Base-by-base conservation (phyloP, 2,329 filamentous ascomycete genomes). In the Claviceps maximensis region DNA sequence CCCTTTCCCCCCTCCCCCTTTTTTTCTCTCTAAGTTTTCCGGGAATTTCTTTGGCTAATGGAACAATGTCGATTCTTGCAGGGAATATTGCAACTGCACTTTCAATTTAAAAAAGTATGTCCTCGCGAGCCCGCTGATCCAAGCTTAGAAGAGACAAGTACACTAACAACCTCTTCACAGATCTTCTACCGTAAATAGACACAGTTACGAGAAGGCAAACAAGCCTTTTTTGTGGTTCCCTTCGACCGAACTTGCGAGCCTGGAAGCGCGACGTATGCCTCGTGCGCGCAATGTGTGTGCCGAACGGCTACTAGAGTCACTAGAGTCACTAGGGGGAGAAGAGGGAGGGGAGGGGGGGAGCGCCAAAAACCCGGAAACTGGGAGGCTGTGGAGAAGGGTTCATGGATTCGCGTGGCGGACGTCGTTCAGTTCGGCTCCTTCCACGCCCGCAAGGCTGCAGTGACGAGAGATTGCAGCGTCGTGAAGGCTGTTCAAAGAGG, bases 61-160 rank as follows among this genome's bases (percentile, higher is more conserved):
- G 17, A 21, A 19, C 19, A 12, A 38, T 27, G 17, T 41, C 17
- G 10, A 31, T 27, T 21, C 19, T 23, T 42, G 8, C 44, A 59
- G 58, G 58, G 58, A 7, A 95, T 97, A 61, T 74, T 98, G 54
- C 90, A 96, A 71, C 79, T 98, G 54, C 91, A 97, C 67, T 98
- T 98, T 68, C 90, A 96, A 69, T 96, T 97, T 76, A 98, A 97
- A 70, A 95, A 95, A 82, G 89, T 94, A 48, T 21, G 40, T 31
- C 36, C 21, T 52, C 33, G 17, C 38, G 27, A 40, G 31, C 10
- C 21, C 27, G 23, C 31, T 31, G 23, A 19, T 42, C n/a, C 27
- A 19, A 17, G 15, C 17, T 49, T 13, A 19, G 27, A 17, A 47
- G 9, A 47, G 31, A 31, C 23, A 38, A 50, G 46, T 12, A 53